Evolutionary conservation across 805 yeast genomes (phyloP).

Genomic region (Candida oleophila): DNA sequence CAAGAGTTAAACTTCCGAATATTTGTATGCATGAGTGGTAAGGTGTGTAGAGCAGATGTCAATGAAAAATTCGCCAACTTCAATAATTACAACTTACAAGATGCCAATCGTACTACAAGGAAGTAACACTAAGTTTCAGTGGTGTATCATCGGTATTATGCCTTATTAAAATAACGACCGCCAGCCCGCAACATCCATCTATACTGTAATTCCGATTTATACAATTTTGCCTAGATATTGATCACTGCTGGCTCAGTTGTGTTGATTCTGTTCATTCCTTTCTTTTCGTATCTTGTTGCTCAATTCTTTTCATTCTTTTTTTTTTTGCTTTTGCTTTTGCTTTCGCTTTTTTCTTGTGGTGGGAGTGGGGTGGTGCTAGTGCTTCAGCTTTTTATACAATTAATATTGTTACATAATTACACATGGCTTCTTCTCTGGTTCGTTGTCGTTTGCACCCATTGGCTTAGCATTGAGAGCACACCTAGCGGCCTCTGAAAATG

Average conservation of each 20-base stretch:
- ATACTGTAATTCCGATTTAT: neutral
- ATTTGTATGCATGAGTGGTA: neutral
- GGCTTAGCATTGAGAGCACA: constrained; percentile 90
- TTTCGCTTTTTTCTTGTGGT: neutral
- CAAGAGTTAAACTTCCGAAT: too few species aligned
- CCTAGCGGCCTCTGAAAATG: constrained; percentile 97
- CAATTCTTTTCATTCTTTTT: neutral
- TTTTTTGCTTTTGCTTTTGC: neutral
- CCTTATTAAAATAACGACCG: neutral
- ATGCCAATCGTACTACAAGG: too few species aligned
- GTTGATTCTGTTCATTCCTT: neutral
- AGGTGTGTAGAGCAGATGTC: neutral
- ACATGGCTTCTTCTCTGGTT: constrained; percentile 40
- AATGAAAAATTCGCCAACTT: too few species aligned
- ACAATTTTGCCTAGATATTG: neutral
- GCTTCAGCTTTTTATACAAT: neutral
- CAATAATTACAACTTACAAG: too few species aligned
- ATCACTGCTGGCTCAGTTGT: neutral
- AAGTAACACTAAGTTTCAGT: too few species aligned
- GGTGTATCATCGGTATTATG: neutral
- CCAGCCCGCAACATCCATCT: neutral
- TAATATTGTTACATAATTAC: constrained; percentile 29
- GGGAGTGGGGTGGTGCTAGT: neutral
- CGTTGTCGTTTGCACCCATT: constrained; percentile 61
- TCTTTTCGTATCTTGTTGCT: neutral